Conservation (phyloP, 306 rosid species). For the Trifolium fragiferum region DNA sequence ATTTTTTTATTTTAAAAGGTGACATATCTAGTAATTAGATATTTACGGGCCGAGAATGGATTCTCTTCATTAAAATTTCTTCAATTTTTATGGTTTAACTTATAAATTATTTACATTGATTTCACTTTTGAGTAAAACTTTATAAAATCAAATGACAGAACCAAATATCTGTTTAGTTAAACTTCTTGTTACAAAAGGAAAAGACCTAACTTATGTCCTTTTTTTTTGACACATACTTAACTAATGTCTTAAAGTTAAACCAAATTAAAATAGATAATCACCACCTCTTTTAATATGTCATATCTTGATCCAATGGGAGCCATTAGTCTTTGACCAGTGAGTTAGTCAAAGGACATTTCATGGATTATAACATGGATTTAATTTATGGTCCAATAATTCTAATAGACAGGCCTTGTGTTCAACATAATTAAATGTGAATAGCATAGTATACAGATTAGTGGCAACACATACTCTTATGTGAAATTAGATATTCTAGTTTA, state of each 20-base stretch:
- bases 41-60: too few species aligned
- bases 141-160: too few species aligned
- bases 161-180: not conserved
- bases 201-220: not conserved
- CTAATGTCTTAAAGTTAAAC: too few species aligned
- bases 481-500: slow-evolving; percentile 1
- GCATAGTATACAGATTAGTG: slow-evolving; percentile 12
- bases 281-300: not conserved
- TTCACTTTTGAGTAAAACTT: too few species aligned
- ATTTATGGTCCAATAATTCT: not conserved
- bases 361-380: not conserved
- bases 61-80: too few species aligned
- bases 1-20: too few species aligned
- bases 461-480: slow-evolving; percentile 5
- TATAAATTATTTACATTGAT: too few species aligned
- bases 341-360: not conserved
- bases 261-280: not conserved
- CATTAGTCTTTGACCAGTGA: slow-evolving; percentile 7
- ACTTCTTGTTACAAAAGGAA: too few species aligned
- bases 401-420: not conserved
- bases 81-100: too few species aligned
- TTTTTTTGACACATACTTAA: too few species aligned
- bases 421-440: not conserved
- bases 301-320: not conserved
- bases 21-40: too few species aligned